A percentile compares a stretch with the other conserved stretches of the same genome.
These are phyloP conservation scores for Pichia kluyveri DNA, from an alignment of 805 yeast species.

Conservation along the genomic window DNA sequence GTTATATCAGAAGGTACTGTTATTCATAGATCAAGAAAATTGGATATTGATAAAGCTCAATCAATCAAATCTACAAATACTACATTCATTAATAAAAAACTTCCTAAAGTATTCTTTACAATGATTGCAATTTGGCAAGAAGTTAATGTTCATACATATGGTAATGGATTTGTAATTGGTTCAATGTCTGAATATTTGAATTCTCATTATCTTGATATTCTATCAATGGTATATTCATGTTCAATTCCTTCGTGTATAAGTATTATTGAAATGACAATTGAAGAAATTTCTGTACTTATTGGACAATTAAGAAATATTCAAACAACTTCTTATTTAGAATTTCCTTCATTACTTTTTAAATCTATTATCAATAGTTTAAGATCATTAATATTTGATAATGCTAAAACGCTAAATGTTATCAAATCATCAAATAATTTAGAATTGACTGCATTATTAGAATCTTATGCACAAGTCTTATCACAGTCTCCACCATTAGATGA, in stretches of 20 bases:
- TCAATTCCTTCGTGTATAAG: slow-evolving; percentile 48
- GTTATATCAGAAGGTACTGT: slow-evolving; percentile 28
- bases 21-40: slow-evolving; percentile 32
- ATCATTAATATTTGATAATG: slow-evolving; percentile 4
- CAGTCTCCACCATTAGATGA: slow-evolving; percentile 2
- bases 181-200: slow-evolving; percentile 44
- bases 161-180: slow-evolving; percentile 37
- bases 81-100: slow-evolving; percentile 29
- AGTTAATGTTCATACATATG: slow-evolving; percentile 27
- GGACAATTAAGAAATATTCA: slow-evolving; percentile 8
- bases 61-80: slow-evolving; percentile 12
- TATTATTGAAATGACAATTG: slow-evolving; percentile 48
- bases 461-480: background rate
- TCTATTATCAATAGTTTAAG: slow-evolving; percentile 6
- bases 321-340: background rate
- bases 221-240: slow-evolving; percentile 46
- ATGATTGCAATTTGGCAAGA: slow-evolving; percentile 39
- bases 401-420: slow-evolving; percentile 2
- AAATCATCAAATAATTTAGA: background rate
- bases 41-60: slow-evolving; percentile 13
- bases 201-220: slow-evolving; percentile 51
- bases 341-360: slow-evolving; percentile 8
- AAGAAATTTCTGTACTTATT: slow-evolving; percentile 30
- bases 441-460: background rate
- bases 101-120: slow-evolving; percentile 43